These are phyloP conservation scores for Nadsonia commutata DNA, from an alignment of 1,139 yeast genomes.

Conservation along the genomic window DNA sequence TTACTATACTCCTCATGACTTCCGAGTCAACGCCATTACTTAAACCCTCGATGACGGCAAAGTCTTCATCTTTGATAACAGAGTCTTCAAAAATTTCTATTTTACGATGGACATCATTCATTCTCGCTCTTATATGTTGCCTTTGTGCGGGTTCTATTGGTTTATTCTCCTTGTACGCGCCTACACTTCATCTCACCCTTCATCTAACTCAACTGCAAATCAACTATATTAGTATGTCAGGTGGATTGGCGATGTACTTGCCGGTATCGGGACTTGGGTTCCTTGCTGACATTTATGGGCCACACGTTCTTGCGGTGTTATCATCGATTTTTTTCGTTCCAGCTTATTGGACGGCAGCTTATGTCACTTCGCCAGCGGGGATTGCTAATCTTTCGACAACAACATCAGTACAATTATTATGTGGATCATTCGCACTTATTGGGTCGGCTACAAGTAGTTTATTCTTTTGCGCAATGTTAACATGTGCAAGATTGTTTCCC, in stretches of 20 bases:
- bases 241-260: slow-evolving; percentile 72
- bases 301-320: slow-evolving; percentile 52
- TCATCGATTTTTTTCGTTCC: slow-evolving; percentile 58
- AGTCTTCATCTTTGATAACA: no score
- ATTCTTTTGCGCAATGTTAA: slow-evolving; percentile 61
- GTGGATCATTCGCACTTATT: slow-evolving; percentile 35
- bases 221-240: slow-evolving; percentile 61
- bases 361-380: neutral
- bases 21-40: no score
- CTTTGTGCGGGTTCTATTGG: slow-evolving; percentile 70
- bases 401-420: slow-evolving; percentile 4
- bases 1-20: no score
- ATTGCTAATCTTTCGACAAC: neutral
- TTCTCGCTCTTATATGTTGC: slow-evolving; percentile 27
- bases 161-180: slow-evolving; percentile 65
- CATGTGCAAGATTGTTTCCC: slow-evolving; percentile 77
- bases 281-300: slow-evolving; percentile 74
- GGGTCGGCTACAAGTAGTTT: slow-evolving; percentile 76
- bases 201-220: slow-evolving; percentile 57
- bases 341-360: slow-evolving; percentile 45
- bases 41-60: no score
- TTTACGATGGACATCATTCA: no score
- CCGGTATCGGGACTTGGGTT: slow-evolving; percentile 76
- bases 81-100: no score
- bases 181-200: slow-evolving; percentile 43